Evolutionary conservation across 495 filamentous ascomycete species (phyloP).

Genomic region (Aspergillus nidulans): DNA sequence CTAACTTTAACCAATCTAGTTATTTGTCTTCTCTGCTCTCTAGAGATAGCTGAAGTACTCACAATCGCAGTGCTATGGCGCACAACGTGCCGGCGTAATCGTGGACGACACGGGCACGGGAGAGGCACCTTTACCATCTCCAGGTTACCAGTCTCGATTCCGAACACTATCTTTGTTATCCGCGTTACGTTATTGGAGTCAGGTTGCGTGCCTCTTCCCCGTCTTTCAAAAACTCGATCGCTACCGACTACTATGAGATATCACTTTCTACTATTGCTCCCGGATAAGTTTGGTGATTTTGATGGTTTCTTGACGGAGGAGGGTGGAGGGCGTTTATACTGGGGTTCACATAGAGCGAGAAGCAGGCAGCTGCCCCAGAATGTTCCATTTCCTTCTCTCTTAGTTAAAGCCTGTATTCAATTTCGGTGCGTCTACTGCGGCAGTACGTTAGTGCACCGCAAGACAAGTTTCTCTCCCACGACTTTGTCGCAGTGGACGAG

Average conservation of each 20-base stretch:
- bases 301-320: constrained; percentile 12
- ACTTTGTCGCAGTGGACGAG: constrained; percentile 5
- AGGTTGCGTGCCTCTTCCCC: constrained; percentile 8
- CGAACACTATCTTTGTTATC: constrained; percentile 1
- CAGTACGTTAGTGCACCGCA: background rate
- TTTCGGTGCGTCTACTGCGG: constrained; percentile 4
- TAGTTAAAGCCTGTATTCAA: constrained; percentile 9
- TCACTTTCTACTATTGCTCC: constrained; percentile 3
- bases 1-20: constrained; percentile 39
- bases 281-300: constrained; percentile 13
- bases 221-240: constrained; percentile 4
- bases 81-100: constrained; percentile 9
- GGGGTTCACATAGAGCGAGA: constrained; percentile 21
- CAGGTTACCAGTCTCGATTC: constrained; percentile 23
- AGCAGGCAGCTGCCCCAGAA: constrained; percentile 11
- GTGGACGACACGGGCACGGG: background rate
- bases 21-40: constrained; percentile 98
- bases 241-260: constrained; percentile 8
- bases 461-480: constrained; percentile 3
- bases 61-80: constrained; percentile 27
- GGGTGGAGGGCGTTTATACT: constrained; percentile 11
- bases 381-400: constrained; percentile 14
- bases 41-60: constrained; percentile 41
- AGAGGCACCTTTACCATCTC: constrained; percentile 15
- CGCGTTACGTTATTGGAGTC: constrained; percentile 13